Conservation (phyloP, 371 early-diverging fungal species). For the Mortierella sp. region DNA sequence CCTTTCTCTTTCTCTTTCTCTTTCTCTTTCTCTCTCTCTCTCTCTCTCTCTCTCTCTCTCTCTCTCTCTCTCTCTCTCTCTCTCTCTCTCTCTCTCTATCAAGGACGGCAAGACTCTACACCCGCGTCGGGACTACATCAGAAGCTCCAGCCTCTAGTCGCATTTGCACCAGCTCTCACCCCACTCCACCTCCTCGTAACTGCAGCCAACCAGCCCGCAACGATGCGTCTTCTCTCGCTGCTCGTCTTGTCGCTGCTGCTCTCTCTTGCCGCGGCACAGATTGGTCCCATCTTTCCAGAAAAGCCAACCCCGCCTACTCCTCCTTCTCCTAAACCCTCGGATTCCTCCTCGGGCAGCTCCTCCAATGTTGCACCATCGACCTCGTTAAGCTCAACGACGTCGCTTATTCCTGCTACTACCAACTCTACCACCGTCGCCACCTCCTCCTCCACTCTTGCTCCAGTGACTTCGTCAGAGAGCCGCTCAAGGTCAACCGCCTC, state of each 20-base stretch:
- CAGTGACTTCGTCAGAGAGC: not conserved
- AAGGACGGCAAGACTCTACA: not conserved
- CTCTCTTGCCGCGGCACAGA: too few species aligned
- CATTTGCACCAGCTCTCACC: too few species aligned
- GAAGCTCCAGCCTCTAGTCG: too few species aligned
- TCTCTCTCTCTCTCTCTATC: too few species aligned
- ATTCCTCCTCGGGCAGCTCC: not conserved
- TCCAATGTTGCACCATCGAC: not conserved
- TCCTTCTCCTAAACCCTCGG: constrained; percentile 3
- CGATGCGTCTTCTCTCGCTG: too few species aligned
- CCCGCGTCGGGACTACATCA: too few species aligned
- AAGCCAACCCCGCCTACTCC: not conserved
- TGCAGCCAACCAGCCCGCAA: constrained; percentile 4
- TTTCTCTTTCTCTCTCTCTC: not conserved
- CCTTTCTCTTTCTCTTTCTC: not conserved
- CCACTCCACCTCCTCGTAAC: constrained; percentile 3
- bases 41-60: constrained; percentile 2
- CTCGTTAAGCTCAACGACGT: not conserved
- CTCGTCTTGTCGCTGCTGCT: too few species aligned
- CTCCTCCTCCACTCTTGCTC: not conserved
- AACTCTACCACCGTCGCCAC: not conserved
- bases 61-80: not conserved
- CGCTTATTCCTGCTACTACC: not conserved
- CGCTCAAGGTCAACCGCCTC: not conserved
- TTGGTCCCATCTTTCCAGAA: not conserved